Evolutionary conservation across 2,329 filamentous ascomycete genomes (phyloP), one percentile per base, ranked within the genome.

Genomic region (Cytospora leucostoma): DNA sequence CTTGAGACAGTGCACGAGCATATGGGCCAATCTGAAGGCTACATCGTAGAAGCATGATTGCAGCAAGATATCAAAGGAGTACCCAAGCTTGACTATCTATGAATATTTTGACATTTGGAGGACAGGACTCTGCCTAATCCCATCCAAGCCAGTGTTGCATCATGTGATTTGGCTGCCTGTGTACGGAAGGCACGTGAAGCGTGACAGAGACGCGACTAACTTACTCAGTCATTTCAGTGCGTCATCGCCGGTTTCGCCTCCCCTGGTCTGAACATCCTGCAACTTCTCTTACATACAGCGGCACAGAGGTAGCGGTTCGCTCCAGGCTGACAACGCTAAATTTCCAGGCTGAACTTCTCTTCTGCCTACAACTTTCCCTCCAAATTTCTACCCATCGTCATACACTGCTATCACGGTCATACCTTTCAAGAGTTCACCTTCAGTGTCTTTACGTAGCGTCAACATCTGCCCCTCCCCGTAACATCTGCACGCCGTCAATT

Each of bases 221-320:
- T 47, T 47, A 47, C 7, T 47, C 44, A 21, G 19, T 21, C 32
- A 13, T 38, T 61, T 27, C 19, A 55, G 59, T 61, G 44, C 59
- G 59, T 61, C 59, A 61, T 61, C 49, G 40, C 58, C 58, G 15
- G 40, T n/a, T 21, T 21, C 58, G 44, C 33, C 50, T 50, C 58
- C 55, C 35, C 38, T 27, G 59, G 49, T 35, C 37, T 61, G 49
- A 53, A 49, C 59, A 34, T 55, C 37, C 58, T 27, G 27, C 59
- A 53, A 33, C 59, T 49, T 15, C 50, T 55, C 10, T 52, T 50
- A 40, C 47, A 27, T 15, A 37, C 38, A 55, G 51, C 32, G 58
- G 58, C 58, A 34, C n/a, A 8, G 33, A 35, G 27, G 21, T 19
- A 32, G 32, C 35, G 33, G 33, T 15, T 49, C 7, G 15, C 44